These are phyloP conservation scores for Nicotiana tomentosiformis DNA, from an alignment of 257 asterid genomes.

Conservation along the genomic window DNA sequence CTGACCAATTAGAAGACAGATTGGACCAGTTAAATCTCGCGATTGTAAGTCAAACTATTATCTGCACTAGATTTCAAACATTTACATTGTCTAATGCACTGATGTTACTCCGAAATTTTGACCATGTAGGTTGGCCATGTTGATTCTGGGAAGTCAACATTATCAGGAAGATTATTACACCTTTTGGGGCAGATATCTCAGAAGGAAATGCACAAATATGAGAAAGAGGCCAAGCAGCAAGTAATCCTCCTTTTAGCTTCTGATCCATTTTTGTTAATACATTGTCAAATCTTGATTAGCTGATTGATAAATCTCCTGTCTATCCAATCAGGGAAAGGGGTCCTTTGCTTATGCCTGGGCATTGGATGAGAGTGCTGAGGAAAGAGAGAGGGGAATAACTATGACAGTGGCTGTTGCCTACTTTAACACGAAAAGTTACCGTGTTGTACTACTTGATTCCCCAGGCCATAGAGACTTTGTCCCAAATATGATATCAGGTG, in stretches of 20 bases:
- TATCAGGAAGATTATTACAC: constrained; percentile 90
- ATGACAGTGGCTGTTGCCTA: constrained; percentile 96
- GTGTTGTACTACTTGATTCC: constrained; percentile 86
- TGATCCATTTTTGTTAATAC: background rate
- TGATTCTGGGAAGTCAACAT: constrained; percentile 98
- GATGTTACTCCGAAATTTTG: background rate
- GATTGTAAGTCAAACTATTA: constrained; percentile 45
- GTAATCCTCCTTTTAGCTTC: constrained; percentile 26
- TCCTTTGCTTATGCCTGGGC: constrained; percentile 99
- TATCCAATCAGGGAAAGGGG: constrained; percentile 75
- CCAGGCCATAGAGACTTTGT: constrained; percentile 98
- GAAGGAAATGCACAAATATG: constrained; percentile 78
- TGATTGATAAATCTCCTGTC: constrained; percentile 13
- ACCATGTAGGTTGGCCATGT: constrained; percentile 86
- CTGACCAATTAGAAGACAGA: constrained; percentile 40
- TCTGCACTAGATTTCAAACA: constrained; percentile 1
- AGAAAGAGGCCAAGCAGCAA: constrained; percentile 79
- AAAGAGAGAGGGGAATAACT: constrained; percentile 97
- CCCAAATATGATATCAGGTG: constrained; percentile 98
- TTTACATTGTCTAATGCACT: background rate
- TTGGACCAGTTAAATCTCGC: constrained; percentile 86
- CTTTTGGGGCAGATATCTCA: constrained; percentile 76
- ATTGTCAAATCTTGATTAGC: constrained; percentile 4
- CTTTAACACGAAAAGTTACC: constrained; percentile 63
- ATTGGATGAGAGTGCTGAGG: constrained; percentile 93